Base-by-base conservation (phyloP, 1,139 yeast species). In the Torulaspora globosa region DNA sequence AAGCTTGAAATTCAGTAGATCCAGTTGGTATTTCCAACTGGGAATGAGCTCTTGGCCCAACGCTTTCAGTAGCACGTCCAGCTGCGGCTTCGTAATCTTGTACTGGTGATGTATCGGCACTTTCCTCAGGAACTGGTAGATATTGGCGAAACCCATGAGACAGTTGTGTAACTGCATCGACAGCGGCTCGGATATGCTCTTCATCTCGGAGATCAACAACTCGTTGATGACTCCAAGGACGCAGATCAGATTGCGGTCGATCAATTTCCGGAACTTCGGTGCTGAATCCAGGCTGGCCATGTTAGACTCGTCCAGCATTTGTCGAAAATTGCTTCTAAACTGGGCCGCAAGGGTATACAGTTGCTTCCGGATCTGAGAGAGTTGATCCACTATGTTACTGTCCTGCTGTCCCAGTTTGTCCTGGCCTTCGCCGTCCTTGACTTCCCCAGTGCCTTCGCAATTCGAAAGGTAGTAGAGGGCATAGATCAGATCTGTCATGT, bases 401-500 rank as follows among this genome's bases (percentile, higher is more conserved):
- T 41, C 41, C 11, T 23, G 34, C 5, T 16, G 15, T 12, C 12
- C 24, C 7, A 11, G 29, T 12, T 15, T 16, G 10, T 12, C 44
- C 24, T 28, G 38, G 15, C 36, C 49, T 5, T 27, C 41, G 11
- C 27, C 12, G 15, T 39, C 28, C 5, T 18, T 18, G 19, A 18
- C 4, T 21, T 21, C 9, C 9, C 23, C 34, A n/a, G 41, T 33
- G 12, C 46, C 28, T 36, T 49, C 52, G 24, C 44, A 44, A 18
- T 45, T 42, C 3, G 51, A 48, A 10, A 53, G 34, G 29, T 50
- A 53, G 46, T 56, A 55, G 23, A 51, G 36, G 11, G 51, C 47
- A 36, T 56, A 55, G 36, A 51, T 52, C 31, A 56, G 36, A 41
- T 55, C 59, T 4, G 58, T 56, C 55, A 54, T 55, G 39, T 53